phyloP scores from a whole-genome alignment of 176 grass and related monocot genomes.

The Alopecurus myosuroides region DNA sequence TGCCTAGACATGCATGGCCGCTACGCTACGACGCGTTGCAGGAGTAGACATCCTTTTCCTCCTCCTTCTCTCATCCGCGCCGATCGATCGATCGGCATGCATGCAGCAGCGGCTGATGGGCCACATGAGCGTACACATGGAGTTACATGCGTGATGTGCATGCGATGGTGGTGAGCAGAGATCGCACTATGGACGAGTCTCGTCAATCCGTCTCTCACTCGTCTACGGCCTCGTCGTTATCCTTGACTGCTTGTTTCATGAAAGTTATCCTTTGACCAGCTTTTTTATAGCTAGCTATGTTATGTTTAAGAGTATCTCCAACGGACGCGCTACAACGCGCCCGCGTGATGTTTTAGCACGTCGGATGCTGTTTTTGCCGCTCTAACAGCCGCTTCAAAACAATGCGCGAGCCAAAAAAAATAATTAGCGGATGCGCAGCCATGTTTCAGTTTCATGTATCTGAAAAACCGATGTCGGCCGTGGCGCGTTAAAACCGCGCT shows the following conservation, averaged over 20 bases:
- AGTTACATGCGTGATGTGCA: background rate
- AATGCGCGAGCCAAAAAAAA: too few relatives aligned
- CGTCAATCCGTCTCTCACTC: background rate
- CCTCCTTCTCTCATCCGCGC: background rate
- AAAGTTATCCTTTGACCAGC: background rate
- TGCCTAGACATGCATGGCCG: background rate
- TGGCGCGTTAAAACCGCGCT: too few relatives aligned
- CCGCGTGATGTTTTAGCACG: too few relatives aligned
- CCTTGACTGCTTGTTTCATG: background rate
- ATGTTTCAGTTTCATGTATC: too few relatives aligned
- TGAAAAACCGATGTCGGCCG: too few relatives aligned
- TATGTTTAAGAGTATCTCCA: too few relatives aligned
- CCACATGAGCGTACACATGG: slow-evolving; percentile 9
- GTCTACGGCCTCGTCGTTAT: background rate
- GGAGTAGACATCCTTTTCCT: background rate
- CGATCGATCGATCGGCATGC: background rate
- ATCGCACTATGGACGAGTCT: background rate
- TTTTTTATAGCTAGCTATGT: background rate
- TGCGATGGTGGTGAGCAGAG: background rate
- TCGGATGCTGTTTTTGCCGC: too few relatives aligned
- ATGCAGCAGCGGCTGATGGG: slow-evolving; percentile 13
- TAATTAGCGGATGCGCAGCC: too few relatives aligned
- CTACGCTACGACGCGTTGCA: background rate
- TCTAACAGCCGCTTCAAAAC: too few relatives aligned
- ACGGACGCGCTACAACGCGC: too few relatives aligned